A percentile compares a stretch with the other conserved stretches of the same genome.
Conservation (phyloP, 768 basidiomycete species). For the Lactarius quietus region DNA sequence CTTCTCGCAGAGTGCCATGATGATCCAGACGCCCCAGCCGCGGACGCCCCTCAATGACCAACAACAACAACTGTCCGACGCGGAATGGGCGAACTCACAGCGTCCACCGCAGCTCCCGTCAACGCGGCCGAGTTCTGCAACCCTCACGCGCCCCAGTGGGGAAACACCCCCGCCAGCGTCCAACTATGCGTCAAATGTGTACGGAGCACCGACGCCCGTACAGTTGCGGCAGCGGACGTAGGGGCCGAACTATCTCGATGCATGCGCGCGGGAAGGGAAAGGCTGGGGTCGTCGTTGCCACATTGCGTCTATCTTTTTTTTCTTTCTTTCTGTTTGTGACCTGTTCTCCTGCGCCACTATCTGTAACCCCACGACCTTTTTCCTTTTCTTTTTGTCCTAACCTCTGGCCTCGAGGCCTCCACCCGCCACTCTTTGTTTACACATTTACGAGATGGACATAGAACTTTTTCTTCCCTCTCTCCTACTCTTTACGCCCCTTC, state of each 20-base stretch:
- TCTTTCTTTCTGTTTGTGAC: constrained; percentile 7
- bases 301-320: constrained; percentile 21
- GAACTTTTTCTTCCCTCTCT: constrained; percentile 7
- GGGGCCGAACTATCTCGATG: not conserved
- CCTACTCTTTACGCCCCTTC: not conserved
- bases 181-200: constrained; percentile 16
- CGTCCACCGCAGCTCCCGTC: constrained; percentile 16
- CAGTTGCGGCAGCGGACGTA: constrained; percentile 27
- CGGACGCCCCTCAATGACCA: constrained; percentile 28
- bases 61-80: constrained; percentile 1
- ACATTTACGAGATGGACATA: constrained; percentile 19
- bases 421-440: constrained; percentile 15
- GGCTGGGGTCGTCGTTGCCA: not conserved
- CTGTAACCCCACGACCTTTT: constrained; percentile 15
- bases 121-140: constrained; percentile 21
- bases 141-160: constrained; percentile 20
- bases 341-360: constrained; percentile 16
- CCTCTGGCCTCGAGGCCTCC: constrained; percentile 5
- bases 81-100: constrained; percentile 24
- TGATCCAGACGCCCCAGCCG: constrained; percentile 42
- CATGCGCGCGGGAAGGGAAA: not conserved
- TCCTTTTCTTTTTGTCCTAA: constrained; percentile 15
- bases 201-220: constrained; percentile 21
- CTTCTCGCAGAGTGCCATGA: constrained; percentile 41
- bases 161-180: constrained; percentile 18